phyloP scores from a whole-genome alignment of 306 rosid species.

The Cyamopsis tetragonoloba region DNA sequence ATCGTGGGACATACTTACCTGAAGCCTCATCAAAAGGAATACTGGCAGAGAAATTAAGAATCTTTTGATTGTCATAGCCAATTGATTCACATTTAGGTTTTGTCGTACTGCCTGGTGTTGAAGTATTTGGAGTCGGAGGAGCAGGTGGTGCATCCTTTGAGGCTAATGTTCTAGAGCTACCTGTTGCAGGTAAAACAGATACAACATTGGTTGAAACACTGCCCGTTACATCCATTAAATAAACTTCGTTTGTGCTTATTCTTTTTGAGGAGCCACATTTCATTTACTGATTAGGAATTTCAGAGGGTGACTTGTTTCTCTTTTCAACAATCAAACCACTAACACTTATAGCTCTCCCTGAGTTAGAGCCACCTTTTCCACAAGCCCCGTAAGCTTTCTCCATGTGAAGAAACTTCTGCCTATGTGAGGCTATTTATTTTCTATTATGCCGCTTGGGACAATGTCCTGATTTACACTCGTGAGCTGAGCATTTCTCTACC shows the following conservation, averaged over 20 bases:
- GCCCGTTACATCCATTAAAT: neutral
- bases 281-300: conserved; percentile 29
- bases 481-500: conserved; percentile 30
- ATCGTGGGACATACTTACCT: conserved; percentile 39
- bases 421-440: conserved; percentile 46
- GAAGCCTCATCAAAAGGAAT: conserved; percentile 46
- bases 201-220: conserved; percentile 30
- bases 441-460: conserved; percentile 34
- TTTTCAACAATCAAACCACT: conserved; percentile 45
- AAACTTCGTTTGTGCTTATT: conserved; percentile 18
- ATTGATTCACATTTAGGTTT: conserved; percentile 21
- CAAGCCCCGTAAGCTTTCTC: conserved; percentile 45
- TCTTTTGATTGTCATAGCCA: conserved; percentile 13
- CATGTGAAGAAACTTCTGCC: conserved; percentile 41
- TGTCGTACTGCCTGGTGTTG: neutral
- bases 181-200: conserved; percentile 25
- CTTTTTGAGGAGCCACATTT: conserved; percentile 32
- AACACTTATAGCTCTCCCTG: conserved; percentile 39
- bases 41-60: conserved; percentile 38
- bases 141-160: conserved; percentile 28
- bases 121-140: conserved; percentile 19
- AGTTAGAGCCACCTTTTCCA: conserved; percentile 44
- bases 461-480: conserved; percentile 43
- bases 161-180: conserved; percentile 30
- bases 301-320: conserved; percentile 41